A percentile compares a stretch with the other conserved stretches of the same genome.
Evolutionary conservation across 2,329 filamentous ascomycete genomes (phyloP).

Genomic region (Celoporthe dispersa): DNA sequence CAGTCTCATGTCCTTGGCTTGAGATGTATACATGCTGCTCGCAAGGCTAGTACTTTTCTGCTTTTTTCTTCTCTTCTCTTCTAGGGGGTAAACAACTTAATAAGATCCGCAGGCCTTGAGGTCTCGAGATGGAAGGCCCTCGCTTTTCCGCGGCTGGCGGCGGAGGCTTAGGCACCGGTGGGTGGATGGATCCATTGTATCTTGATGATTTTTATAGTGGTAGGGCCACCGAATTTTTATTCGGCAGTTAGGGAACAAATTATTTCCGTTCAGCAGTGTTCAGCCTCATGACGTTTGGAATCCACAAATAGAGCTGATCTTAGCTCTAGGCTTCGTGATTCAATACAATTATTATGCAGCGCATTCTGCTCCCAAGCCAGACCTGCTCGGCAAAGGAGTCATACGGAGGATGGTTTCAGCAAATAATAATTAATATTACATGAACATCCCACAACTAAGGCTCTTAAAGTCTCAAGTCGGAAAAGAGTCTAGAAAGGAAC

Average conservation of each 20-base stretch:
- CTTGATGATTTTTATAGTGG: conserved; percentile 9
- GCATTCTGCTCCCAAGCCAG: too few relatives aligned
- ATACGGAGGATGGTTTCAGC: background rate
- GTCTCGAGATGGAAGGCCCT: background rate
- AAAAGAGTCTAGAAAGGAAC: background rate
- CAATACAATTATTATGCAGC: conserved; percentile 7
- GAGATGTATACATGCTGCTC: background rate
- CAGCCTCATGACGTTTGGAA: conserved; percentile 6
- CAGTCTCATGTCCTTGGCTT: background rate
- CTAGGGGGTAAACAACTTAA: background rate
- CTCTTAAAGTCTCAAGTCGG: too few relatives aligned
- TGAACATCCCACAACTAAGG: too few relatives aligned
- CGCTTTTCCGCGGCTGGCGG: background rate
- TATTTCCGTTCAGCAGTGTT: conserved; percentile 3
- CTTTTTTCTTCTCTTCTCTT: too few relatives aligned
- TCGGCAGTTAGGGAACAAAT: conserved; percentile 26
- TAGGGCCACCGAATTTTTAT: conserved; percentile 1
- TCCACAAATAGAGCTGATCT: background rate
- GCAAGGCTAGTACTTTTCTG: background rate
- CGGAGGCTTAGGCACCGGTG: background rate
- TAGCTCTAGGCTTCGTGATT: too few relatives aligned
- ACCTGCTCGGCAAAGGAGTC: background rate
- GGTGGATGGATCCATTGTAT: conserved; percentile 20
- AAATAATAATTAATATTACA: too few relatives aligned
- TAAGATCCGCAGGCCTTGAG: background rate